A percentile compares a stretch with the other conserved stretches of the same genome.
phyloP scores from a whole-genome alignment of 163 green algal genomes.

The Chlorella variabilis region DNA sequence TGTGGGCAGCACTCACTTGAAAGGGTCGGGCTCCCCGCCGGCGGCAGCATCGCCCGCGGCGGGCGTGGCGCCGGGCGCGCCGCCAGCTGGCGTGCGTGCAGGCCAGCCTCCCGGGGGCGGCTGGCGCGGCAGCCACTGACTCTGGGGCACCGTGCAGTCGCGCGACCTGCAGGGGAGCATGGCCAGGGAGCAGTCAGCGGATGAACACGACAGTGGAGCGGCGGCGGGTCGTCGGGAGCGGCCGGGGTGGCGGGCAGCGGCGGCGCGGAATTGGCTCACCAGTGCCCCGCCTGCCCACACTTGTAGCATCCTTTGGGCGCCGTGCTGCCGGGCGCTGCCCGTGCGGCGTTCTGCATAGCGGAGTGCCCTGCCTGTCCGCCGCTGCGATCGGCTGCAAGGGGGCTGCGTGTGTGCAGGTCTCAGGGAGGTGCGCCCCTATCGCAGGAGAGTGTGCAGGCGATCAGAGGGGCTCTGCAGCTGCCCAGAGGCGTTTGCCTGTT shows the following conservation, averaged over 20 bases:
- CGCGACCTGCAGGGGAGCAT: background rate
- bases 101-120: background rate
- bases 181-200: background rate
- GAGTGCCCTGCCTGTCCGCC: conserved; percentile 4
- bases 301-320: conserved; percentile 35
- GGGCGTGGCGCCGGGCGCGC: background rate
- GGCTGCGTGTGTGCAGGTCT: no score
- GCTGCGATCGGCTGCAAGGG: background rate
- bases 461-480: no score
- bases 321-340: background rate
- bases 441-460: no score
- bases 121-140: conserved; percentile 23
- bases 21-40: background rate
- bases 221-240: background rate
- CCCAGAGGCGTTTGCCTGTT: no score
- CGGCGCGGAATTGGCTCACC: background rate
- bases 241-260: background rate
- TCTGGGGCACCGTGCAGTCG: conserved; percentile 33
- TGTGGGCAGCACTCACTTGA: conserved; percentile 14
- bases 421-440: no score
- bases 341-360: background rate
- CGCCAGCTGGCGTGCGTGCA: background rate
- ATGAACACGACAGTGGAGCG: background rate
- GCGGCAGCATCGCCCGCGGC: background rate
- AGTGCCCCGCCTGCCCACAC: conserved; percentile 39